Conservation (phyloP, 2,329 filamentous ascomycete species). For the Xylaria sp. region DNA sequence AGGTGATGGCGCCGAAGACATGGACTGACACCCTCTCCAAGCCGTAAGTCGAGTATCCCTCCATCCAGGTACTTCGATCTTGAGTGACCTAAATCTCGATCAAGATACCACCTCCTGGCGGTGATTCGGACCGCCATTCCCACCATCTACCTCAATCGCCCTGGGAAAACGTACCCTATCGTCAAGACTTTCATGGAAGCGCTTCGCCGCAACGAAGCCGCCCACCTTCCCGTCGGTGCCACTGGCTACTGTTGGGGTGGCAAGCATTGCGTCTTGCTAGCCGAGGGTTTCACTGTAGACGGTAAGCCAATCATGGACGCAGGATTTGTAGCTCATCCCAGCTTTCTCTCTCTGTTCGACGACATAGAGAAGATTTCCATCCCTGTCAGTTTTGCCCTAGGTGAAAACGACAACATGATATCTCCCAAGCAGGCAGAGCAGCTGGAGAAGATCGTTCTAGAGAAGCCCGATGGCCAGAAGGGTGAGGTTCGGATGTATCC, state of each 20-base stretch:
- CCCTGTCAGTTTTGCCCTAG: conserved; percentile 61
- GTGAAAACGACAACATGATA: conserved; percentile 58
- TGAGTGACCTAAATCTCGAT: neutral
- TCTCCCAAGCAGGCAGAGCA: conserved; percentile 48
- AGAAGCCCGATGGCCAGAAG: conserved; percentile 48
- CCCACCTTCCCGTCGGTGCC: conserved; percentile 56
- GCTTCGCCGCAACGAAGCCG: conserved; percentile 49
- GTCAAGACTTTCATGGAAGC: conserved; percentile 54
- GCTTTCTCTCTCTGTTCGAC: conserved; percentile 57
- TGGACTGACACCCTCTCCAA: conserved; percentile 45
- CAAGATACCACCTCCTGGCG: conserved; percentile 40
- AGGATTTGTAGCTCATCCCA: conserved; percentile 65
- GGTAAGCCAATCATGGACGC: conserved; percentile 60
- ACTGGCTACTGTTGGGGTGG: conserved; percentile 75
- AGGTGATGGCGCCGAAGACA: conserved; percentile 38
- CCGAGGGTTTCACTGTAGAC: conserved; percentile 48
- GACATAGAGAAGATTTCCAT: conserved; percentile 59
- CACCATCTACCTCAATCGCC: conserved; percentile 49
- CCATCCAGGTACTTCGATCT: too few relatives aligned
- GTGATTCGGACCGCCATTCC: conserved; percentile 47
- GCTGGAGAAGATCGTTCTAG: conserved; percentile 52
- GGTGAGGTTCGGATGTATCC: conserved; percentile 55
- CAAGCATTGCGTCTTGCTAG: conserved; percentile 63
- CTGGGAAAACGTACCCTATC: conserved; percentile 49
- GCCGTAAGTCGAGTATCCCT: conserved; percentile 43